These are phyloP conservation scores for Botryotinia globosa DNA, from an alignment of 2,329 filamentous ascomycete genomes.

Conservation along the genomic window DNA sequence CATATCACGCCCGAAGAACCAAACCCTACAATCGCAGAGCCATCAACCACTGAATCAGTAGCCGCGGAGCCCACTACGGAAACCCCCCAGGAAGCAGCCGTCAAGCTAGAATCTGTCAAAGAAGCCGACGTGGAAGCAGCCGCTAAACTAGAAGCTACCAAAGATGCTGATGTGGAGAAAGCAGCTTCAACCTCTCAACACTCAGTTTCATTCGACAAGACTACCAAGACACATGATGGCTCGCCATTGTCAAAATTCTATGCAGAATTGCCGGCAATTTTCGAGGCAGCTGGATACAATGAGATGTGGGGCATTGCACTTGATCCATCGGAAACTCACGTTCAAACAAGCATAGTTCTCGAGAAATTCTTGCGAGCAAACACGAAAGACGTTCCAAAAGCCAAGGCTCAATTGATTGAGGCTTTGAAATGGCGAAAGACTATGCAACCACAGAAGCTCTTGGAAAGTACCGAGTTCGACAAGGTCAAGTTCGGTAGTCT, in stretches of 20 bases:
- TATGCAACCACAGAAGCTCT: conserved; percentile 66
- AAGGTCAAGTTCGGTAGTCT: conserved; percentile 70
- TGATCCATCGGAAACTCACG: conserved; percentile 45
- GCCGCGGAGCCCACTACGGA: neutral
- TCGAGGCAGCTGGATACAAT: conserved; percentile 56
- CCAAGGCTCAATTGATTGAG: conserved; percentile 72
- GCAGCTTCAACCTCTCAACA: conserved; percentile 5
- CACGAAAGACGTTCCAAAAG: conserved; percentile 67
- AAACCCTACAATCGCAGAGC: conserved; percentile 3
- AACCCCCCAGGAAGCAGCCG: neutral
- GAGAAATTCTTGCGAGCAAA: conserved; percentile 96
- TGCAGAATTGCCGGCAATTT: conserved; percentile 55
- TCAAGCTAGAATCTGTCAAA: conserved; percentile 1
- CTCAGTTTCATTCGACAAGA: conserved; percentile 17
- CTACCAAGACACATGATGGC: conserved; percentile 18
- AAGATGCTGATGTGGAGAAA: conserved; percentile 6
- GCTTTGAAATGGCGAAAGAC: conserved; percentile 82
- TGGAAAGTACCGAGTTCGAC: conserved; percentile 60
- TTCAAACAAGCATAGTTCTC: conserved; percentile 78
- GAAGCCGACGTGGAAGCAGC: conserved; percentile 14
- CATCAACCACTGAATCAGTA: neutral
- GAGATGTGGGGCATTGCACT: conserved; percentile 89
- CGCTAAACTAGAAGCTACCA: conserved; percentile 10
- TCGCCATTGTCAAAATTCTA: conserved; percentile 54
- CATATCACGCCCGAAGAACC: conserved; percentile 4